Evolutionary conservation across 257 asterid genomes (phyloP).

Genomic region (Solanum ossicruentum): DNA sequence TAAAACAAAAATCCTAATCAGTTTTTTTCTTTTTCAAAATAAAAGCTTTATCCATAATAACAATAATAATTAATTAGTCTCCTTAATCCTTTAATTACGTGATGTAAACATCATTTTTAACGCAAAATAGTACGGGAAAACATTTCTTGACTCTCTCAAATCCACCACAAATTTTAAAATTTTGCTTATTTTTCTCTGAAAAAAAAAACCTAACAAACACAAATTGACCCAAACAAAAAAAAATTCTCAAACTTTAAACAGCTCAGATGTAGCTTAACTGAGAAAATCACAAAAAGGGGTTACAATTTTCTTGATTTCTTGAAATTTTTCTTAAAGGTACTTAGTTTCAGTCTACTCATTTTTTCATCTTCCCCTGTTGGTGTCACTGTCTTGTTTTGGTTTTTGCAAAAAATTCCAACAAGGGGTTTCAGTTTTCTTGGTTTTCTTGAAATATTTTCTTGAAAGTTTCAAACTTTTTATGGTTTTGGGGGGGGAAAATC

Average conservation of each 20-base stretch:
- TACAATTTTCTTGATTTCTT: background rate
- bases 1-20: background rate
- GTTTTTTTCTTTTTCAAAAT: background rate
- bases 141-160: slow-evolving; percentile 13
- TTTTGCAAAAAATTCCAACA: background rate
- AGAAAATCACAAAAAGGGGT: background rate
- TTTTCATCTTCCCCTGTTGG: background rate
- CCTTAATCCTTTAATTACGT: background rate
- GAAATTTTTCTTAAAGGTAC: background rate
- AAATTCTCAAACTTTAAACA: background rate
- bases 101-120: slow-evolving; percentile 7
- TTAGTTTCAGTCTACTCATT: background rate
- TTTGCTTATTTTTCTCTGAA: background rate
- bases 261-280: background rate
- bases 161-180: background rate
- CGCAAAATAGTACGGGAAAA: slow-evolving; percentile 6
- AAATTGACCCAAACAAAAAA: background rate
- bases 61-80: background rate
- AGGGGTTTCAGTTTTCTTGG: background rate
- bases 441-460: background rate
- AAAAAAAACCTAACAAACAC: background rate
- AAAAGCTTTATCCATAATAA: background rate
- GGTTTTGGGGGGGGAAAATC: no score
- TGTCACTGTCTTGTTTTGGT: background rate
- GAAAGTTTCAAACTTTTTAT: no score